These are phyloP conservation scores for Xylaria hypoxylon DNA, from an alignment of 2,329 filamentous ascomycete genomes.

Conservation along the genomic window DNA sequence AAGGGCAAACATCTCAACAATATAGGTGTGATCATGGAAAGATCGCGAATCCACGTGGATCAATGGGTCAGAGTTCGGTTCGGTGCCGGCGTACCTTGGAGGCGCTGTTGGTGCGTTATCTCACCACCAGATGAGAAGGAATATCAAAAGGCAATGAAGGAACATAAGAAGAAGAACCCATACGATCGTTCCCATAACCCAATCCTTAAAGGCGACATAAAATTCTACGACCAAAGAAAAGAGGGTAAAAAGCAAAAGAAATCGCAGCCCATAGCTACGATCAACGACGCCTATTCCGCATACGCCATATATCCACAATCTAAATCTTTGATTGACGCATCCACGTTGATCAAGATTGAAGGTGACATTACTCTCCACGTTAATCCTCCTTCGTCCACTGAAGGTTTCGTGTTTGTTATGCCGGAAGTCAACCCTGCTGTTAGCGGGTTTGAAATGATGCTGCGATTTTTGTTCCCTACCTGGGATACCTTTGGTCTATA, in stretches of 20 bases:
- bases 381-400: conserved; percentile 78
- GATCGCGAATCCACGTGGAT: conserved; percentile 79
- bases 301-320: conserved; percentile 97
- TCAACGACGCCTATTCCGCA: conserved; percentile 89
- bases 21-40: conserved; percentile 89
- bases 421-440: conserved; percentile 93
- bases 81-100: conserved; percentile 94
- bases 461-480: conserved; percentile 90
- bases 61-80: conserved; percentile 97
- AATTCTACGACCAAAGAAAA: conserved; percentile 87
- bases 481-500: conserved; percentile 95
- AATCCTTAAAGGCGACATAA: conserved; percentile 86
- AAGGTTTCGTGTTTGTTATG: conserved; percentile 98
- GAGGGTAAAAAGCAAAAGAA: conserved; percentile 91
- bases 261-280: conserved; percentile 86
- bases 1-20: conserved; percentile 92
- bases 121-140: conserved; percentile 95
- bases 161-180: conserved; percentile 81
- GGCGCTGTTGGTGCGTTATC: conserved; percentile 96
- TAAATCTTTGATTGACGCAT: conserved; percentile 92
- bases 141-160: conserved; percentile 83
- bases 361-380: conserved; percentile 90
- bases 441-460: conserved; percentile 93
- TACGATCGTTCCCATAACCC: conserved; percentile 80
- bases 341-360: conserved; percentile 93